phyloP scores from a whole-genome alignment of 2,329 filamentous ascomycete genomes.

The Botryotinia globosa region DNA sequence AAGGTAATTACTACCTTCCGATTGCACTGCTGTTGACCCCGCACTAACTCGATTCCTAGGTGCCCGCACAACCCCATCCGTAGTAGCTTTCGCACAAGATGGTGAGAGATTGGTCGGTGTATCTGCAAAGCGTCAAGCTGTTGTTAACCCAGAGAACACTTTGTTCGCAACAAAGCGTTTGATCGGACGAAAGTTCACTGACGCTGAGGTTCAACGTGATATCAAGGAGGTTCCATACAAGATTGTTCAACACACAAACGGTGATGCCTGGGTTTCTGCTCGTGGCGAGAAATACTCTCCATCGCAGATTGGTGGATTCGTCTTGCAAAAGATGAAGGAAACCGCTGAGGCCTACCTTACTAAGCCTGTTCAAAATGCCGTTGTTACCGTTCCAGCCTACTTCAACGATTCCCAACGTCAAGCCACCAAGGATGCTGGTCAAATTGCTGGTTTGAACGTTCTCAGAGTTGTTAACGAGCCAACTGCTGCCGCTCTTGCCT shows the following conservation, averaged over 20 bases:
- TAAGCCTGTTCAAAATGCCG: conserved; percentile 90
- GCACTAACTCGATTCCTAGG: conserved; percentile 46
- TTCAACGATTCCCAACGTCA: conserved; percentile 99
- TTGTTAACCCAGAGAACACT: conserved; percentile 98
- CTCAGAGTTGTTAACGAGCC: conserved; percentile 98
- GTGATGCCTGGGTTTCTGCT: conserved; percentile 93
- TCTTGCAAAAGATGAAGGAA: conserved; percentile 99
- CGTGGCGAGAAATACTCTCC: conserved; percentile 95
- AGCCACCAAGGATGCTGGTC: conserved; percentile 96
- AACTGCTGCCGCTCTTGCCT: conserved; percentile 90
- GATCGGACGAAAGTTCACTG: conserved; percentile 95
- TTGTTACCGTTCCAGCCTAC: conserved; percentile 95
- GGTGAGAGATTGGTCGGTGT: conserved; percentile 96
- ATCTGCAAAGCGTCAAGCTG: conserved; percentile 94
- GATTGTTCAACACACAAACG: conserved; percentile 95
- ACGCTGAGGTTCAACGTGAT: conserved; percentile 90
- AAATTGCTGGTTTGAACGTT: conserved; percentile 93
- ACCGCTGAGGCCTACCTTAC: conserved; percentile 90
- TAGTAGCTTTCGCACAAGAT: conserved; percentile 93
- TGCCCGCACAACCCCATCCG: conserved; percentile 87
- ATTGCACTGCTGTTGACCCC: background rate
- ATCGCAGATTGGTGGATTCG: conserved; percentile 95
- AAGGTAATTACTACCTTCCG: conserved; percentile 57
- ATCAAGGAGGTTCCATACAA: conserved; percentile 98
- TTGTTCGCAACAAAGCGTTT: conserved; percentile 98